Conservation (phyloP, 768 basidiomycete species). For the Hemileccinum impolitum region DNA sequence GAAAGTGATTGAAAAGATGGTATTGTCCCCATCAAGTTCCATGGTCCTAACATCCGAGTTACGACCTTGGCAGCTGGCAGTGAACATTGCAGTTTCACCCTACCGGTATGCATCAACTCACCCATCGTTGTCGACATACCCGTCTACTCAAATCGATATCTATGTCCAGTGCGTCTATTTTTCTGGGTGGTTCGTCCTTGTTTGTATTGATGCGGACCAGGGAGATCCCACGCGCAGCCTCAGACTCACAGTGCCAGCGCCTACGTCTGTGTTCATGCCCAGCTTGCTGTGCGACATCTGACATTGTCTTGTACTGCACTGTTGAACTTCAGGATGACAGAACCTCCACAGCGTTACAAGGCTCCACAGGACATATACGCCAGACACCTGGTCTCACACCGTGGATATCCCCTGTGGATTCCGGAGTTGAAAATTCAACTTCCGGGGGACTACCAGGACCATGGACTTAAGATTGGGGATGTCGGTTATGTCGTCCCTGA, state of each 20-base stretch:
- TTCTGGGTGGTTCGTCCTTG: too few relatives aligned
- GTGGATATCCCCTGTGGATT: background rate
- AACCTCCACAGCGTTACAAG: background rate
- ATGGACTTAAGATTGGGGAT: background rate
- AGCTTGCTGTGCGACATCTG: background rate
- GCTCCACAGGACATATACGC: background rate
- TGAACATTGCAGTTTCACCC: background rate
- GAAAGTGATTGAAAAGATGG: background rate
- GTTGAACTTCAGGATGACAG: background rate
- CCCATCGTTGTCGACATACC: too few relatives aligned
- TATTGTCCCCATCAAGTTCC: too few relatives aligned
- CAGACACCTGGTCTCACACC: background rate
- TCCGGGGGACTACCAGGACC: background rate
- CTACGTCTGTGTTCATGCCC: background rate
- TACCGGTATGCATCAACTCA: too few relatives aligned
- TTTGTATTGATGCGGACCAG: too few relatives aligned
- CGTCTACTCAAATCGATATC: too few relatives aligned
- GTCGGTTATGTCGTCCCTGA: slow-evolving; percentile 1
- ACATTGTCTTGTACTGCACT: too few relatives aligned
- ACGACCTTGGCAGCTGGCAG: background rate
- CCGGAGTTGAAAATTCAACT: background rate
- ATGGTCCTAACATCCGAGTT: too few relatives aligned
- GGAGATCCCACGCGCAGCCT: too few relatives aligned
- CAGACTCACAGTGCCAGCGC: too few relatives aligned
- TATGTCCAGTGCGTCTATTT: too few relatives aligned